Base-by-base conservation (phyloP, 257 asterid species). In the Petunia axillaris region DNA sequence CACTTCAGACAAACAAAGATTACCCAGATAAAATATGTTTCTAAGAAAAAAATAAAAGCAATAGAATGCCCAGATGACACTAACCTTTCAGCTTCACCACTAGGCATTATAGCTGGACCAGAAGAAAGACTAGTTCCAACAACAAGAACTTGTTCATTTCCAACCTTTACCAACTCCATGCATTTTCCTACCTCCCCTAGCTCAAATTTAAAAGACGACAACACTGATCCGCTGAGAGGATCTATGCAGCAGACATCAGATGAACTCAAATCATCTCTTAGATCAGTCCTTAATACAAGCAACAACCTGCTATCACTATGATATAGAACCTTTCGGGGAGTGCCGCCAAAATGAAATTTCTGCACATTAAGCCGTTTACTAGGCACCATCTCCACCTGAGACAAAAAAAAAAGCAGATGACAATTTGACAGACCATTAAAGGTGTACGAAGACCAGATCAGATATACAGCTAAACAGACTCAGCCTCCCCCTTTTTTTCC, bases 1-100 rank as follows among this genome's bases (percentile, higher is more conserved):
- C 14, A 10, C 39, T 55, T 41, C 38, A 57, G 5, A 46, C 40
- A 43, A 59, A 44, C 10, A 73, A 58, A 80, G 59, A 77, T 16
- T 40, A 10, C 57, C 68, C 4, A 43, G 66, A 40, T 41, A 77
- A 58, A 36, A 58, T 40, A 59, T 9, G 41, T 14, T 77, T 50
- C 25, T 59, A 46, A 58, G 68, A 37, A 60, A 16, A 46, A 77
- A 16, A 35, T 38, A 77, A 9, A 57, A 77, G 43, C 71, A 59
- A 40, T 41, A 6, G 64, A 25, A 54, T 13, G 41, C 41, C 9
- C 59, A 59, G 64, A 15, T 15, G 37, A 6, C 38, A 54, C 80
- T 37, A 62, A 95, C 99, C 97, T 92, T 88, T 93, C 99, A 84
- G 99, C 98, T 92, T 95, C 99, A 80, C 99, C 99, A 84, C 91